A percentile compares a stretch with the other conserved stretches of the same genome.
phyloP scores from a whole-genome alignment of 169 alveolate species.

The Toxoplasma gondii region DNA sequence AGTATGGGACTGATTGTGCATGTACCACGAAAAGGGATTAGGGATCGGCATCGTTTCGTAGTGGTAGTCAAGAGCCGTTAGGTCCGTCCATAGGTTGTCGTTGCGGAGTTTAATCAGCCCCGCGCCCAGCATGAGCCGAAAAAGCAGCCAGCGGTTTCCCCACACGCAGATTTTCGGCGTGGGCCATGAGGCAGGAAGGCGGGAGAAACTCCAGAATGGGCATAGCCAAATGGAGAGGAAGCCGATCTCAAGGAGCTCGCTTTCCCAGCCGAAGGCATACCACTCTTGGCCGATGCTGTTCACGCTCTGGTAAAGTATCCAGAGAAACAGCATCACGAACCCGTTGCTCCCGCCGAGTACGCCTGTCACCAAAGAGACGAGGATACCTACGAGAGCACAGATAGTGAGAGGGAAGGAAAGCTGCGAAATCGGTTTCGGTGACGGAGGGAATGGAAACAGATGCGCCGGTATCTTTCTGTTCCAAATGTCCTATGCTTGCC shows the following conservation, averaged over 20 bases:
- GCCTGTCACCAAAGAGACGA: conserved; percentile 15
- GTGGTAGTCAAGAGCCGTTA: conserved; percentile 41
- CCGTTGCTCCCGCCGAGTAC: conserved; percentile 49
- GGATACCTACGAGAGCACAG: not conserved
- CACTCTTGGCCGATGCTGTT: conserved; percentile 66
- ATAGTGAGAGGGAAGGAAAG: not conserved
- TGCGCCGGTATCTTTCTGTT: no score
- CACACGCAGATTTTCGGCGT: conserved; percentile 52
- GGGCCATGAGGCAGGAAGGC: conserved; percentile 65
- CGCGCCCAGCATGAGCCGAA: conserved; percentile 68
- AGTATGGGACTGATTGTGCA: conserved; percentile 59
- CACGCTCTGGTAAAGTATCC: conserved; percentile 59
- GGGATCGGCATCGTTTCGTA: conserved; percentile 70
- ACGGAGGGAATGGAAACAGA: not conserved
- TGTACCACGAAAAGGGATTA: conserved; percentile 57
- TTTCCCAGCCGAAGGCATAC: conserved; percentile 70
- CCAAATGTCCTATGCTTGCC: not conserved
- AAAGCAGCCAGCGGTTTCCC: conserved; percentile 69
- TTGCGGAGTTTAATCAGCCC: conserved; percentile 67
- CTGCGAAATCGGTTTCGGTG: not conserved
- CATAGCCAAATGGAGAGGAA: conserved; percentile 60
- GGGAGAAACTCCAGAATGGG: conserved; percentile 49
- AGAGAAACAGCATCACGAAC: conserved; percentile 35
- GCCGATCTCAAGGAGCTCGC: conserved; percentile 69
- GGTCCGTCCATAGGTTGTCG: conserved; percentile 55